Evolutionary conservation across 2,329 filamentous ascomycete genomes (phyloP), one percentile per base, ranked within the genome.

Genomic region (Colletotrichum viniferum): DNA sequence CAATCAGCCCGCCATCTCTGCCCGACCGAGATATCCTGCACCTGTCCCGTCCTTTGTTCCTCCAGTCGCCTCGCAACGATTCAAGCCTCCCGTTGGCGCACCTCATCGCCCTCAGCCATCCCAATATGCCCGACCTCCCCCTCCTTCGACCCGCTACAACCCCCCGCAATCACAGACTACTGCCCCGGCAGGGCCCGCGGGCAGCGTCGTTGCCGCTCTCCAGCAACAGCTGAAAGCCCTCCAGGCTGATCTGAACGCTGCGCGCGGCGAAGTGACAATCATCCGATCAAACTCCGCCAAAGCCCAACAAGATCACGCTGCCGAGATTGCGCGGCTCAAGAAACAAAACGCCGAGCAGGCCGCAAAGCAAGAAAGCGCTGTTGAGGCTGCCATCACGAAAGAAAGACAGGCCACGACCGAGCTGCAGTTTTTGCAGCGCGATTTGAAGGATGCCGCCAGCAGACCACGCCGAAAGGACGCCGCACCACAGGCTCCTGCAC

Each of bases 191-290:
- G 79, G 71, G 12, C 71, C 78, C 0, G 78, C 80, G 1, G 81
- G 82, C 36, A 84, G 87, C 74, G 82, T 88, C 30, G 74, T 89
- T 7, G 82, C 86, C 5, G 84, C 86, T 0, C 83, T 92, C 3
- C 89, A 91, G 78, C 88, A 89, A 34, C 87, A 89, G 48, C 83
- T 92, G 38, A 84, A 85, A 9, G 85, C 87, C 3, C 85, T 93
- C 4, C 88, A 90, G 78, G 84, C 88, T 7, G 90, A 92, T 65
- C 87, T 93, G 18, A 88, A 87, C 69, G 88, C 90, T 4, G 94
- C 94, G 78, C 87, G 90, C 21, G 95, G 95, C 65, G 94, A 96
- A 81, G 92, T 92, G 32, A 89, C 93, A 66, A 95, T 96, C 76
- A 88, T 96, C n/a, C 91, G 95, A 38, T 90, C 90, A 75, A 95